Base-by-base conservation (phyloP, 495 filamentous ascomycete genomes). In the Pyrenula massariospora region DNA sequence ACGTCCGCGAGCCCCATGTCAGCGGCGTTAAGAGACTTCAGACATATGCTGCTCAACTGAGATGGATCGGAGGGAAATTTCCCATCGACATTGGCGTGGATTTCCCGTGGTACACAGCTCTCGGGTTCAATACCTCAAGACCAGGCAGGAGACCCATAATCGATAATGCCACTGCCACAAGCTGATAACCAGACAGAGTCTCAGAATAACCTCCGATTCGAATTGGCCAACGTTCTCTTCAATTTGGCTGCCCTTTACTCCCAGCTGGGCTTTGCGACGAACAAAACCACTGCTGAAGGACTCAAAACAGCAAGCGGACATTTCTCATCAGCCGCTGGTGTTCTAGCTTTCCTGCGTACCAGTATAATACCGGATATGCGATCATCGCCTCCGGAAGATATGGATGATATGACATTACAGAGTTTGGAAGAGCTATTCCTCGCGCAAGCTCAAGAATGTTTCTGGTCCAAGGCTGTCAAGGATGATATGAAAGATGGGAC, bases 391-490 rank as follows among this genome's bases (percentile, higher is more conserved):
- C 90, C 92, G 1, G 93, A 97, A 68, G 93, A 98, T 60, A 96
- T 98, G 93, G 93, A 98, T 65, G 78, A 81, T 21, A 78, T 86
- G 64, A 94, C 92, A 0, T 70, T 98, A 23, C 86, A 90, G 61
- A 89, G 89, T 54, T 73, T 96, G 19, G 84, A 88, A 59, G 78
- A 92, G 63, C 77, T 98, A 31, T 77, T 95, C 52, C 77, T 98
- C 0, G 93, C 89, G 12, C 91, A 98, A 65, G 90, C 84, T 36
- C 93, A 98, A 62, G 93, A 98, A 68, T 96, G 92, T 66, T 96
- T 92, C 69, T 98, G 93, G 93, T 86, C 92, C 55, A 97, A 95
- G 65, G 93, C 94, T 1, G 93, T 95, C 21, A 92, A 91, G 75
- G 93, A 96, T 65, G 84, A 84, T 11, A 79, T 95, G 65, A 95